Evolutionary conservation across 148 eudicot species (phyloP).

Genomic region (Rhododendron molle): DNA sequence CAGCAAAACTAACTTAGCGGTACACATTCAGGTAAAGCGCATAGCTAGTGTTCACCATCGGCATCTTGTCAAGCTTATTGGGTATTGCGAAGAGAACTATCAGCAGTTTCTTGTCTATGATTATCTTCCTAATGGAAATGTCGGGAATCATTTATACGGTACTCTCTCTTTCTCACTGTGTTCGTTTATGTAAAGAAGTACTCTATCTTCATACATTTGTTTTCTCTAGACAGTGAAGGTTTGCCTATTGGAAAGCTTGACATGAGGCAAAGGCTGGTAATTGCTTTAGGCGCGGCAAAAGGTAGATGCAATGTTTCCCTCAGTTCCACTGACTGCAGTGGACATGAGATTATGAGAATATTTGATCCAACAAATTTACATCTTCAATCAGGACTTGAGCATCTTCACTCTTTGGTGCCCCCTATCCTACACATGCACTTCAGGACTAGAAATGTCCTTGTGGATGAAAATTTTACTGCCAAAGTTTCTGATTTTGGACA

Average conservation of each 20-base stretch:
- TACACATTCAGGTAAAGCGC: conserved; percentile 2
- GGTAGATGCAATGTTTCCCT: conserved; percentile 6
- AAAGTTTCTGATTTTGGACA: conserved; percentile 21
- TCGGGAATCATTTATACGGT: conserved; percentile 20
- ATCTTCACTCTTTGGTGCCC: conserved; percentile 18
- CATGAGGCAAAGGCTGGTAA: conserved; percentile 17
- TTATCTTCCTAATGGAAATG: conserved; percentile 18
- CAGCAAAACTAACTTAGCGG: not conserved
- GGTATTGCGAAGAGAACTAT: conserved; percentile 12
- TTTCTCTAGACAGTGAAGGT: conserved; percentile 19
- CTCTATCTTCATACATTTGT: not conserved
- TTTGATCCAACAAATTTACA: not conserved
- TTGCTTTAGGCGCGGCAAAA: conserved; percentile 22
- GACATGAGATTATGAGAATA: not conserved
- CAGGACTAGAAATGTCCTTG: conserved; percentile 21
- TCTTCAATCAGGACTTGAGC: conserved; percentile 19
- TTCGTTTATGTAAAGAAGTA: not conserved
- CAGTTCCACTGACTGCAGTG: not conserved
- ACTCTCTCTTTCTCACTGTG: not conserved
- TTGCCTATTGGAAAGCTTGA: conserved; percentile 20
- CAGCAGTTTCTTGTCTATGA: conserved; percentile 20
- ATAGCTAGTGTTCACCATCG: conserved; percentile 12
- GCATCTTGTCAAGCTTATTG: conserved; percentile 17
- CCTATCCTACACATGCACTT: conserved; percentile 19
- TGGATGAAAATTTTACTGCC: conserved; percentile 11